Base-by-base conservation (phyloP, 805 yeast species). In the Ogataea methylovora region DNA sequence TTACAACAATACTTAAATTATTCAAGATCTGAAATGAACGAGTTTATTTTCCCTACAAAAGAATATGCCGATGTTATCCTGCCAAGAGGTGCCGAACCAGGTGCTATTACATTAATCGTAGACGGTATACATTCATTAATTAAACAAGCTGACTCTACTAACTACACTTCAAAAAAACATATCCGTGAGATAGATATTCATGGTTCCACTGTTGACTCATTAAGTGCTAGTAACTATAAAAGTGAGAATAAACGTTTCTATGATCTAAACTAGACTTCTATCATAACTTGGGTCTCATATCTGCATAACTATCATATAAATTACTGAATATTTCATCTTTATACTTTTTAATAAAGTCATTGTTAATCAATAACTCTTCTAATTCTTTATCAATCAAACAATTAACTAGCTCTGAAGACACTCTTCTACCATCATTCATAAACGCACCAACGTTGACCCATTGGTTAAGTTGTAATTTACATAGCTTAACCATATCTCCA, bases 41-140 rank as follows among this genome's bases (percentile, higher is more conserved):
- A 75, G 41, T 79, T 67, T 52, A 75, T 84, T 8, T 63, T 65
- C 22, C 77, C 75, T n/a, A 82, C 92, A 1, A 80, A 78, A 49
- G 78, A 76, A 39, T 67, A 61, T 39, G 85, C 94, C 1, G 94
- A 84, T 54, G 76, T 83, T 6, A 71, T 84, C 19, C 61, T 84
- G 48, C 87, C 90, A 2, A 61, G 77, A 24, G 90, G 87, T 2
- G 73, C 79, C 6, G 85, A 79, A 37, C 40, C 58, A 2, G 60
- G 67, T 23, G 84, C 83, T 8, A 65, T 80, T 4, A 50, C 60
- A 9, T 58, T 84, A 38, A 69, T 84, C 11, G 71, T 79, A 15
- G 85, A 79, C 45, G 90, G 87, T 0, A 51, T 84, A 3, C 55
- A 67, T 22, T 70, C 73, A 7, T 30, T 58, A 9, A 31, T 63